Percentiles rank a stretch among this genome's conserved stretches.
Conservation (phyloP, 345 rosid genomes). For the Dipteronia dyeriana region DNA sequence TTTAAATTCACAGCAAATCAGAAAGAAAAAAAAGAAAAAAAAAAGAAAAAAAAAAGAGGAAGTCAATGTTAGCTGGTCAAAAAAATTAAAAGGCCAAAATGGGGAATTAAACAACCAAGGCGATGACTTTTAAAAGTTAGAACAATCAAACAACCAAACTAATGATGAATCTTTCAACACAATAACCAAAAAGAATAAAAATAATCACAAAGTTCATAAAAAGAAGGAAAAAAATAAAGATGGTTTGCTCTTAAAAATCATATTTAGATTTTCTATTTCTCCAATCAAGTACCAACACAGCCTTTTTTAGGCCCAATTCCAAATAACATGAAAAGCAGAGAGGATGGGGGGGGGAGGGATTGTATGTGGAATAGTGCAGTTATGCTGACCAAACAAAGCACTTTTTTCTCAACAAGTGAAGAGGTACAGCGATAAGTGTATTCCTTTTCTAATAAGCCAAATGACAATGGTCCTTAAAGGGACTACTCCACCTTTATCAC, state of each 20-base stretch:
- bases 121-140: conserved; percentile 37
- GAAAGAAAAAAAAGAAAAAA: conserved; percentile 5
- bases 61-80: conserved; percentile 36
- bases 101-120: conserved; percentile 26
- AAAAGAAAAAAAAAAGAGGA: background rate
- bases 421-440: conserved; percentile 18
- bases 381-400: conserved; percentile 64
- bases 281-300: conserved; percentile 35
- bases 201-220: conserved; percentile 29
- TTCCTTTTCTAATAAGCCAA: conserved; percentile 50
- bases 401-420: conserved; percentile 39
- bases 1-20: conserved; percentile 5
- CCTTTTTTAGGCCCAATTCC: conserved; percentile 24
- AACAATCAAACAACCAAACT: conserved; percentile 28
- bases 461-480: conserved; percentile 63
- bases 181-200: conserved; percentile 16
- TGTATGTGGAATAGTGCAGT: conserved; percentile 31
- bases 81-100: conserved; percentile 24
- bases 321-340: conserved; percentile 48
- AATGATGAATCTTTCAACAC: conserved; percentile 36
- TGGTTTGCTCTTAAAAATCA: conserved; percentile 17
- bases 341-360: background rate
- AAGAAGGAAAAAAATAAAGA: conserved; percentile 31
- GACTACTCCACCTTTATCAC: conserved; percentile 58
- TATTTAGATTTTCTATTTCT: conserved; percentile 17